Evolutionary conservation across 306 rosid species (phyloP).

Genomic region (Pyrus betulifolia): DNA sequence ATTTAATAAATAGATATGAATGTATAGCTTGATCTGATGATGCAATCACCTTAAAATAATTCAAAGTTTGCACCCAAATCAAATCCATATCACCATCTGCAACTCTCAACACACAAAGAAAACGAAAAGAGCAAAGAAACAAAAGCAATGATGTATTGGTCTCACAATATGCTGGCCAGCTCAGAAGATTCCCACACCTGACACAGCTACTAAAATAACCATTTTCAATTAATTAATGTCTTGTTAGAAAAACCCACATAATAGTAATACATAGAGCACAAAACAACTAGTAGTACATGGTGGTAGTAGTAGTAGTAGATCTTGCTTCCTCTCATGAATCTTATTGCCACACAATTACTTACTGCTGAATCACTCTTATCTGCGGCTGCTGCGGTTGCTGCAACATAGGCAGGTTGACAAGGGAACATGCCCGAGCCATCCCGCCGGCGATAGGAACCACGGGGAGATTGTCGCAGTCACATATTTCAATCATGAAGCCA

Average conservation of each 20-base stretch:
- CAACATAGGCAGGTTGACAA: slow-evolving; percentile 17
- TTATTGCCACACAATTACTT: background rate
- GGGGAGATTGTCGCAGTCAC: slow-evolving; percentile 82
- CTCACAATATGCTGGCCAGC: background rate
- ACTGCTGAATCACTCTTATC: slow-evolving; percentile 11
- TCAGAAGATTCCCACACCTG: slow-evolving; percentile 1
- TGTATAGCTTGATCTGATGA: too few relatives aligned
- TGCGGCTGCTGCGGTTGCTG: slow-evolving; percentile 23
- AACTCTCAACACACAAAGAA: background rate
- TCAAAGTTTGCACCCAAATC: too few relatives aligned
- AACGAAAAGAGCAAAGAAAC: too few relatives aligned
- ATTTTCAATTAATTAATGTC: background rate
- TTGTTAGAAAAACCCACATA: background rate
- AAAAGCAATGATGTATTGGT: background rate
- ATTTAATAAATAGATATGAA: too few relatives aligned
- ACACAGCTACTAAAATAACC: background rate
- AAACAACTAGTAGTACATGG: background rate
- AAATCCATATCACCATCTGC: too few relatives aligned
- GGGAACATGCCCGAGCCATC: slow-evolving; percentile 34
- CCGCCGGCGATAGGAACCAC: slow-evolving; percentile 55
- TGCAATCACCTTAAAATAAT: too few relatives aligned
- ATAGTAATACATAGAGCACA: background rate
- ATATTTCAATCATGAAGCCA: slow-evolving; percentile 94
- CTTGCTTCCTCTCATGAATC: background rate
- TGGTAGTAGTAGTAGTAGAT: too few relatives aligned